phyloP scores from a whole-genome alignment of 148 eudicot species.

The Camellia lanceoleosa region DNA sequence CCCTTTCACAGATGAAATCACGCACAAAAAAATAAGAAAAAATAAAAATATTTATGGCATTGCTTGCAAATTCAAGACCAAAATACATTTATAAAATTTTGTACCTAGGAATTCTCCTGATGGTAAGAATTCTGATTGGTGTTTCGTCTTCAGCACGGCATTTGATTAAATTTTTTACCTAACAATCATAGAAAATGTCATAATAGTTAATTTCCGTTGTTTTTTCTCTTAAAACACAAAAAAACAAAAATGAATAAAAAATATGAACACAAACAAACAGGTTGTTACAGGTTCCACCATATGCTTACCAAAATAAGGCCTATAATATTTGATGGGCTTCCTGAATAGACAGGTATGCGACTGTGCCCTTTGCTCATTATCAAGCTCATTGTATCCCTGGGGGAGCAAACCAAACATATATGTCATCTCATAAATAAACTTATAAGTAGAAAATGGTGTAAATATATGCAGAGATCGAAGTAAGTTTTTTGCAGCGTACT shows the following conservation, averaged over 20 bases:
- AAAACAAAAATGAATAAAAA: not conserved
- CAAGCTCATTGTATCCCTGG: conserved; percentile 59
- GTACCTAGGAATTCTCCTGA: conserved; percentile 70
- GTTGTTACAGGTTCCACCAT: not conserved
- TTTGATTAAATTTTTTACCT: conserved; percentile 68
- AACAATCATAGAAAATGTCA: conserved; percentile 3
- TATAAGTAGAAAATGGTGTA: not conserved
- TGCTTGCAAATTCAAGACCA: not conserved
- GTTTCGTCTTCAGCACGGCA: conserved; percentile 64
- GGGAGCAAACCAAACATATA: not conserved
- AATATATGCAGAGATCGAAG: not conserved
- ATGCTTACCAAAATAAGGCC: conserved; percentile 66
- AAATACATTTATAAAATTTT: not conserved
- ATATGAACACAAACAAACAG: not conserved
- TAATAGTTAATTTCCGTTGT: not conserved
- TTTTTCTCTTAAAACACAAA: not conserved
- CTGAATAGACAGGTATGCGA: conserved; percentile 65
- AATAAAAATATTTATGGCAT: not conserved
- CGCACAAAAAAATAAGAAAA: not conserved
- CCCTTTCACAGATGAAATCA: conserved; percentile 35
- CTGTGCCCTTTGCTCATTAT: conserved; percentile 77
- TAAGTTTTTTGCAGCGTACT: conserved; percentile 34
- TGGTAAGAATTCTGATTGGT: conserved; percentile 58
- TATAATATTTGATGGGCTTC: conserved; percentile 55
- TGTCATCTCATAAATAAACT: not conserved